Conservation (phyloP, 768 basidiomycete species). For the Mycena rebaudengoi region DNA sequence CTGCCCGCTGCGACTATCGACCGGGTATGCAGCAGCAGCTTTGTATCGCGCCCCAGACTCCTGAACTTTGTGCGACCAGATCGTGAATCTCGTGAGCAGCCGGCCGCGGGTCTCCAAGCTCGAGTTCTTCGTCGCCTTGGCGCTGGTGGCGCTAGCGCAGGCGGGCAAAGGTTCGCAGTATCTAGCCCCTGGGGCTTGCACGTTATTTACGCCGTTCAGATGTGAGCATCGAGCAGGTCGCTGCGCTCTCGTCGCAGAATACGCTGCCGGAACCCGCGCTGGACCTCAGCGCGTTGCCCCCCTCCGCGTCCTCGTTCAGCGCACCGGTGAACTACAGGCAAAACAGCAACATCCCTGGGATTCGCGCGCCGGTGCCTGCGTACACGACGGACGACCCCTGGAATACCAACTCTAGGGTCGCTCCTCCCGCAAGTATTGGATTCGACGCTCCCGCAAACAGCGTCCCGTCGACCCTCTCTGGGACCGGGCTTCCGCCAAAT, state of each 20-base stretch:
- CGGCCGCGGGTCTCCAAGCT: slow-evolving; percentile 82
- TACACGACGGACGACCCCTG: slow-evolving; percentile 78
- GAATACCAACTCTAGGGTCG: slow-evolving; percentile 54
- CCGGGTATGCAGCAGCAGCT: slow-evolving; percentile 55
- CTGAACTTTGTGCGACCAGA: slow-evolving; percentile 54
- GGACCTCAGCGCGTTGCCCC: slow-evolving; percentile 65
- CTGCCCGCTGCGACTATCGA: slow-evolving; percentile 87
- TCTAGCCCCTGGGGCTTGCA: not conserved
- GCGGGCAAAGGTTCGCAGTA: slow-evolving; percentile 69
- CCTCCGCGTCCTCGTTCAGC: slow-evolving; percentile 63
- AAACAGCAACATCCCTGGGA: slow-evolving; percentile 44
- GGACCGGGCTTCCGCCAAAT: slow-evolving; percentile 75
- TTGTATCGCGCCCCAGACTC: not conserved
- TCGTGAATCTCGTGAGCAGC: slow-evolving; percentile 89
- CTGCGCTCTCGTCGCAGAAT: slow-evolving; percentile 79
- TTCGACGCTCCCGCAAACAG: slow-evolving; percentile 52
- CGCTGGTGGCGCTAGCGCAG: slow-evolving; percentile 88
- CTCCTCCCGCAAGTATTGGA: slow-evolving; percentile 36
- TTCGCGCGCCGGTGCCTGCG: slow-evolving; percentile 55
- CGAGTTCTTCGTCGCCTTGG: slow-evolving; percentile 92
- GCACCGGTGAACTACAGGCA: slow-evolving; percentile 53
- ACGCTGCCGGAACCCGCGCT: slow-evolving; percentile 79
- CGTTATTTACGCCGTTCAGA: slow-evolving; percentile 50
- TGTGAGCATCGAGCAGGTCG: slow-evolving; percentile 82
- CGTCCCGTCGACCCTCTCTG: slow-evolving; percentile 66